A percentile compares a stretch with the other conserved stretches of the same genome.
Conservation (phyloP, 1,139 yeast species). For the Ogataea hybrid region DNA sequence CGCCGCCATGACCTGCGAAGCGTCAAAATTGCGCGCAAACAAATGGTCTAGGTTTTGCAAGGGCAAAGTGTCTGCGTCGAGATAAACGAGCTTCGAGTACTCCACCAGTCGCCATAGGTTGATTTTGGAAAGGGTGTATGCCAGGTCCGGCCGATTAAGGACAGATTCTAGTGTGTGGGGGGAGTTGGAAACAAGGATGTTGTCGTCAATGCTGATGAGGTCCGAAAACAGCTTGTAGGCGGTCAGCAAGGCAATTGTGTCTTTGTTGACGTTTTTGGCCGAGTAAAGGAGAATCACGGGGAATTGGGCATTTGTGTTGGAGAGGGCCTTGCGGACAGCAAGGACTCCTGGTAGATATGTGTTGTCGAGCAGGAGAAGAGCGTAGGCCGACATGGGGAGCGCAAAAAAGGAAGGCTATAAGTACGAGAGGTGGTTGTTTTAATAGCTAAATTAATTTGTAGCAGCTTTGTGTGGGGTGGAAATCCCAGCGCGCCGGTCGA, state of each 20-base stretch:
- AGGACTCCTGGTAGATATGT: slow-evolving; percentile 77
- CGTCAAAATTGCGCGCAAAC: slow-evolving; percentile 37
- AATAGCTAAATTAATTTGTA: not conserved
- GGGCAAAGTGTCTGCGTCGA: slow-evolving; percentile 85
- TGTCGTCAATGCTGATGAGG: slow-evolving; percentile 31
- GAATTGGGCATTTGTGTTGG: slow-evolving; percentile 10
- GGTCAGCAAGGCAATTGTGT: slow-evolving; percentile 33
- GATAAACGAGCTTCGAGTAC: slow-evolving; percentile 62
- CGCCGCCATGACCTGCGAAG: slow-evolving; percentile 58
- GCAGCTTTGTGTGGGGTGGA: not conserved
- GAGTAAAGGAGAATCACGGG: slow-evolving; percentile 27
- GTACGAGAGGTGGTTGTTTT: not conserved
- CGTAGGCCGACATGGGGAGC: slow-evolving; percentile 24
- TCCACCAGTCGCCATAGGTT: slow-evolving; percentile 60
- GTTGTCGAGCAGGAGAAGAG: slow-evolving; percentile 63
- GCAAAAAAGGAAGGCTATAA: not conserved
- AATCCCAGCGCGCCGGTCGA: slow-evolving; percentile 3
- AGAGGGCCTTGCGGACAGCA: slow-evolving; percentile 50
- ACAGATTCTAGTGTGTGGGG: slow-evolving; percentile 26
- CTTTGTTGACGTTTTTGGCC: slow-evolving; percentile 32
- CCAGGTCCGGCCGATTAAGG: slow-evolving; percentile 73
- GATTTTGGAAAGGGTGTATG: slow-evolving; percentile 68
- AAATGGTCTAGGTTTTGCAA: slow-evolving; percentile 42
- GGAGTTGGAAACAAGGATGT: slow-evolving; percentile 21
- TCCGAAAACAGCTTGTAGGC: slow-evolving; percentile 31